These are phyloP conservation scores for Rhizophora apiculata DNA, from an alignment of 345 rosid genomes.

Conservation along the genomic window DNA sequence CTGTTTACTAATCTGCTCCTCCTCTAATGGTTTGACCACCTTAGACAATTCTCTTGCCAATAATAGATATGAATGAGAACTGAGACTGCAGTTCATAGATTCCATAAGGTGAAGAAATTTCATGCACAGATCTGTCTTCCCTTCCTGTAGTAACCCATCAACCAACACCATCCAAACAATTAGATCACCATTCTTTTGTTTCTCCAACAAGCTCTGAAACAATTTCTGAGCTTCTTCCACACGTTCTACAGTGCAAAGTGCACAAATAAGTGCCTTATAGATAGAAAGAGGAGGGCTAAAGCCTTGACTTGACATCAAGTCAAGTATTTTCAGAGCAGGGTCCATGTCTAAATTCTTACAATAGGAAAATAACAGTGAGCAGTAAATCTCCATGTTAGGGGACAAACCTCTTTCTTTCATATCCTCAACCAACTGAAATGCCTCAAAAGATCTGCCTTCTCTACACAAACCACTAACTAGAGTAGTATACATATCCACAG, in stretches of 20 bases:
- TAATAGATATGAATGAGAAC: conserved; percentile 33
- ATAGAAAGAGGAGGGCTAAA: conserved; percentile 28
- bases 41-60: conserved; percentile 48
- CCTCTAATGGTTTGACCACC: conserved; percentile 32
- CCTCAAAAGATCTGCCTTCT: conserved; percentile 45
- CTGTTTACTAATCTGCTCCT: conserved; percentile 17
- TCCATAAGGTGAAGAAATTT: conserved; percentile 51
- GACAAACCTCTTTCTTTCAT: conserved; percentile 50
- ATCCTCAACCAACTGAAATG: conserved; percentile 40
- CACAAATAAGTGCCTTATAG: conserved; percentile 46
- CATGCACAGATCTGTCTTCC: conserved; percentile 42
- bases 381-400: conserved; percentile 37
- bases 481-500: conserved; percentile 33
- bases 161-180: conserved; percentile 61
- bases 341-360: conserved; percentile 56
- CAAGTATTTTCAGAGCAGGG: conserved; percentile 39
- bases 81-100: conserved; percentile 35
- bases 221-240: conserved; percentile 42
- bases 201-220: conserved; percentile 41
- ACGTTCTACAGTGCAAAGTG: conserved; percentile 39
- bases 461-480: conserved; percentile 50
- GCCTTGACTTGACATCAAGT: conserved; percentile 25
- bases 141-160: conserved; percentile 56
- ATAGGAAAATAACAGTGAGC: conserved; percentile 40
- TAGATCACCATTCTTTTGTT: conserved; percentile 47